Evolutionary conservation across 805 yeast genomes (phyloP).

Genomic region (Ogataea nakhonphanomensis): DNA sequence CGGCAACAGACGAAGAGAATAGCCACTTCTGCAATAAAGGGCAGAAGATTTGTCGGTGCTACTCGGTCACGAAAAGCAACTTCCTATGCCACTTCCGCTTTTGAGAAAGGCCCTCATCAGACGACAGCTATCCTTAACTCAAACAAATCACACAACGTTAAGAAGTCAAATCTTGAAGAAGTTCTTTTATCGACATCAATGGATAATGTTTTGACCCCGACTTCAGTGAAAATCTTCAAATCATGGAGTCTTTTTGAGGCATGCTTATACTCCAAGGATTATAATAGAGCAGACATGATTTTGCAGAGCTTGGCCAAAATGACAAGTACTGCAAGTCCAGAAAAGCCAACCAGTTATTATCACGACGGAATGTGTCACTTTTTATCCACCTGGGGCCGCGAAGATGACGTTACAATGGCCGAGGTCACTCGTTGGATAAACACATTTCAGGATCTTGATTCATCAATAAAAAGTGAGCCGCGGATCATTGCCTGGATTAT

Average conservation of each 20-base stretch:
- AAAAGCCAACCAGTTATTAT: conserved; percentile 38
- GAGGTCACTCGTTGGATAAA: conserved; percentile 28
- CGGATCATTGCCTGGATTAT: conserved; percentile 31
- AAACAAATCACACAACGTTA: conserved; percentile 2
- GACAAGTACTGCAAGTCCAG: conserved; percentile 23
- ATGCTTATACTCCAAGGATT: conserved; percentile 61
- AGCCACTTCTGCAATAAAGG: not conserved
- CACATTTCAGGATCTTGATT: conserved; percentile 16
- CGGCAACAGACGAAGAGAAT: conserved; percentile 3
- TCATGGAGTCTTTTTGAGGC: conserved; percentile 76
- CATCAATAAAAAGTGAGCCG: conserved; percentile 24
- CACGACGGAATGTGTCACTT: conserved; percentile 69
- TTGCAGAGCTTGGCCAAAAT: conserved; percentile 58
- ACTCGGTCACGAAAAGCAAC: conserved; percentile 13
- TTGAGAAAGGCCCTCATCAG: conserved; percentile 6
- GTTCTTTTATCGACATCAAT: conserved; percentile 20
- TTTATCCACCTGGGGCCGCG: conserved; percentile 37
- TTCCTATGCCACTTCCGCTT: conserved; percentile 5
- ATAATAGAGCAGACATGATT: conserved; percentile 66
- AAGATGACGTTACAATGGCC: conserved; percentile 20
- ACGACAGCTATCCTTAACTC: conserved; percentile 15
- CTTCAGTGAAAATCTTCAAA: conserved; percentile 24
- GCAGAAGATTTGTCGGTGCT: conserved; percentile 7
- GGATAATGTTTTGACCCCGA: conserved; percentile 30
- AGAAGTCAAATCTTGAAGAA: conserved; percentile 3